Percentiles rank a stretch among this genome's conserved stretches.
phyloP scores from a whole-genome alignment of 805 yeast species.

The Saccharomyces kudriavzevii region DNA sequence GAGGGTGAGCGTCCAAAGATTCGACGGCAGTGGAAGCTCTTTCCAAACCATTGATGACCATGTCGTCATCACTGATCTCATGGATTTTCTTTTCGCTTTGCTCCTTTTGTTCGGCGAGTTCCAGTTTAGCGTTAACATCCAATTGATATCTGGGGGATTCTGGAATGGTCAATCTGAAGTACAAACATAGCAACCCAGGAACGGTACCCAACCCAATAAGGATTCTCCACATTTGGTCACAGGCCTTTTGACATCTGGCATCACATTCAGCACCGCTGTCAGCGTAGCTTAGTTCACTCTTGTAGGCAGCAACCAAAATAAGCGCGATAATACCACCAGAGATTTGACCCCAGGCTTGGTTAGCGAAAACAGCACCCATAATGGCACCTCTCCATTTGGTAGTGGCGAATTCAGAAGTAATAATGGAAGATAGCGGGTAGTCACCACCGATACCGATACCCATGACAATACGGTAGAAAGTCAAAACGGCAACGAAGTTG shows the following conservation, averaged over 20 bases:
- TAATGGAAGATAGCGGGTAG: constrained; percentile 88
- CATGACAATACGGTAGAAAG: constrained; percentile 75
- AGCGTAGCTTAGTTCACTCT: constrained; percentile 48
- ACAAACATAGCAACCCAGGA: constrained; percentile 77
- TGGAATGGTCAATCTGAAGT: constrained; percentile 88
- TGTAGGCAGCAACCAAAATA: constrained; percentile 69
- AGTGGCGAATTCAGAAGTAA: constrained; percentile 85
- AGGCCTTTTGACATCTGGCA: constrained; percentile 59
- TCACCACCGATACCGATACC: constrained; percentile 98
- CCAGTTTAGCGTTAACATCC: constrained; percentile 58
- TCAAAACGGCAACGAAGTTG: constrained; percentile 62
- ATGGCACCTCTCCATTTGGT: constrained; percentile 98
- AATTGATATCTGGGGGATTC: constrained; percentile 89
- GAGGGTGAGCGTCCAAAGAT: constrained; percentile 37
- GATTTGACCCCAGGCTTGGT: constrained; percentile 95
- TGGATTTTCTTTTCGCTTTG: constrained; percentile 8
- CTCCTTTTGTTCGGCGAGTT: background rate
- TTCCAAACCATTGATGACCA: constrained; percentile 1
- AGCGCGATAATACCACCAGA: constrained; percentile 79
- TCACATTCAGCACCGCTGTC: constrained; percentile 53
- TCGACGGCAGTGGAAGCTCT: constrained; percentile 42
- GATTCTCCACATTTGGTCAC: constrained; percentile 94
- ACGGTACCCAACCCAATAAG: constrained; percentile 83
- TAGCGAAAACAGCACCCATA: constrained; percentile 93
- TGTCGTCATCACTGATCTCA: background rate